Base-by-base conservation (phyloP, 2,329 filamentous ascomycete genomes). In the Ramularia collo-cygni region DNA sequence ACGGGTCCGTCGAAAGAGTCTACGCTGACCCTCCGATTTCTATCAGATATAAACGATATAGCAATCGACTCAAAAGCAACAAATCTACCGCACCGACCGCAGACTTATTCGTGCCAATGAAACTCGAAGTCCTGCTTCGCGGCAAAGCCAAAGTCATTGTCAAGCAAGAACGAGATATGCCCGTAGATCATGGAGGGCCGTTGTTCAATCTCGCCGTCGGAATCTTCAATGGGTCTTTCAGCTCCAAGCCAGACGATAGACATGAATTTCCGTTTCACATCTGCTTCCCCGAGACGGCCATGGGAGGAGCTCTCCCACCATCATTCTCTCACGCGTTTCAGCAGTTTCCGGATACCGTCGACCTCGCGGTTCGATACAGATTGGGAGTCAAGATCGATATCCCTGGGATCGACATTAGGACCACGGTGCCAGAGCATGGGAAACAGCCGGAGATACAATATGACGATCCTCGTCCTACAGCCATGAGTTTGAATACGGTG, bases 341-440 rank as follows among this genome's bases (percentile, higher is more conserved):
- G 4, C 40, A 47, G n/a, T 43, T 43, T 21, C 46, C 48, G 9
- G 48, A 51, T 28, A 28, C 44, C 6, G 44, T 51, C 10, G 44
- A 43, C 29, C 37, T 47, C 4, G 28, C 35, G 10, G 42, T 47
- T 4, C 28, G 35, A 3, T 49, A 51, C 34, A 37, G 27, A 19
- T 7, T 51, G 14, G 38, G 37, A 8, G 43, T 38, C 7, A 33
- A 38, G 8, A 31, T 46, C 16, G 32, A 42, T 4, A 44, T 51
- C 37, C 46, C 46, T 17, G 48, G 48, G 8, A 51, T 51, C 18
- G 46, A 46, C 9, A 44, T 51, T 14, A 43, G 46, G 9, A 33
- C 40, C 2, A 17, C 29, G 8, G n/a, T 46, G 12, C 37, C 42
- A 3, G 15, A 37, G 8, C 39, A 38, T 12, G 38, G 41, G 12